Percentiles rank a stretch among this genome's conserved stretches.
Evolutionary conservation across 1,139 yeast species (phyloP).

Genomic region (Suhomyces bokatorum): DNA sequence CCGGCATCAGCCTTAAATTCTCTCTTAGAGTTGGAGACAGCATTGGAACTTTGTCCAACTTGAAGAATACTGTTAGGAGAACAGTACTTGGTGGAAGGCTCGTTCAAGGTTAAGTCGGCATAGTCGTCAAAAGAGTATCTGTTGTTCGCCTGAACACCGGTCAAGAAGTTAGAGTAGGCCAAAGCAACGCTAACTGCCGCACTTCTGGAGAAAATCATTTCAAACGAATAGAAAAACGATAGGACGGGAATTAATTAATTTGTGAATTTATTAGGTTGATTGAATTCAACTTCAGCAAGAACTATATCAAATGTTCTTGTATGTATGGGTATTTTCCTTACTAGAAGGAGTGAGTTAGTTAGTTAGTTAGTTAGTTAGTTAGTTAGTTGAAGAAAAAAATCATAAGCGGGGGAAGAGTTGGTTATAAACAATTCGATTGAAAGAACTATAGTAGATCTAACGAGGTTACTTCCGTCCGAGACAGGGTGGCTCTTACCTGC

Average conservation of each 20-base stretch:
- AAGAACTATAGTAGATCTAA: constrained; percentile 3
- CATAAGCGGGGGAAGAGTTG: background rate
- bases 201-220: constrained; percentile 16
- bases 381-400: background rate
- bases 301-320: background rate
- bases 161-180: constrained; percentile 12
- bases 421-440: constrained; percentile 11
- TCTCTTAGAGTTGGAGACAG: constrained; percentile 3
- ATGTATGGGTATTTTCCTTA: constrained; percentile 6
- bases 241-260: constrained; percentile 2
- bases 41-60: constrained; percentile 11
- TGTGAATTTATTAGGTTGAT: background rate
- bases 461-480: constrained; percentile 3
- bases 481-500: background rate
- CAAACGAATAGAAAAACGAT: constrained; percentile 4
- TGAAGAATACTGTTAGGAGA: constrained; percentile 13
- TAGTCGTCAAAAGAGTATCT: constrained; percentile 14
- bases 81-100: constrained; percentile 16
- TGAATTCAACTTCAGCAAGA: constrained; percentile 5
- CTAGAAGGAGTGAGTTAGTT: constrained; percentile 2
- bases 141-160: constrained; percentile 13
- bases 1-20: constrained; percentile 1
- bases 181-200: constrained; percentile 15
- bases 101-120: constrained; percentile 15
- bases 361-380: constrained; percentile 13